Percentiles rank a stretch among this genome's conserved stretches.
phyloP scores from a whole-genome alignment of 768 basidiomycete genomes.

The Melanogaster broomeanus region DNA sequence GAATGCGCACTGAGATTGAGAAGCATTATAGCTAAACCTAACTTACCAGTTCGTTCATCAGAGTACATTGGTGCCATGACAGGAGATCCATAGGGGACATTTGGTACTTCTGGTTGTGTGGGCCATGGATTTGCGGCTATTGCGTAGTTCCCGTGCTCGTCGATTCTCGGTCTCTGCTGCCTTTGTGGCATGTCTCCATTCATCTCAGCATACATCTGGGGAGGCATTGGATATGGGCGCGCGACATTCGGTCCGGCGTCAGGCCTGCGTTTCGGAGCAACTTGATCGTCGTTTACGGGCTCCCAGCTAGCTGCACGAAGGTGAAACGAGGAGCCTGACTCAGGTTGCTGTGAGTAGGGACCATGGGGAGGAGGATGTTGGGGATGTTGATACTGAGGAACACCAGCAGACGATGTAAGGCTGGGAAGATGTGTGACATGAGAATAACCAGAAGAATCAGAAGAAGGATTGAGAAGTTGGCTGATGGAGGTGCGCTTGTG shows the following conservation, averaged over 20 bases:
- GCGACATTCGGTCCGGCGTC: conserved; percentile 32
- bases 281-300: conserved; percentile 36
- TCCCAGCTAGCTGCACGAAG: conserved; percentile 69
- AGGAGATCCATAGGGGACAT: conserved; percentile 44
- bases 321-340: conserved; percentile 42
- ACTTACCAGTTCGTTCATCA: conserved; percentile 58
- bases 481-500: conserved; percentile 53
- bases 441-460: conserved; percentile 37
- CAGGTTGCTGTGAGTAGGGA: conserved; percentile 30
- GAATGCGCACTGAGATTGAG: conserved; percentile 18
- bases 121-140: conserved; percentile 35
- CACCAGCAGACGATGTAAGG: conserved; percentile 21
- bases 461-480: conserved; percentile 51
- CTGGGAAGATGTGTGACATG: conserved; percentile 31
- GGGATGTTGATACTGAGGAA: conserved; percentile 31
- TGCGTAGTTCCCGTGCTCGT: conserved; percentile 30
- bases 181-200: conserved; percentile 31
- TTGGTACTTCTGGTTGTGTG: conserved; percentile 33
- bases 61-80: conserved; percentile 51
- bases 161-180: conserved; percentile 31
- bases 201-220: conserved; percentile 37
- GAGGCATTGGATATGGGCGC: conserved; percentile 37
- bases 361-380: conserved; percentile 25
- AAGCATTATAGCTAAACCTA: conserved; percentile 8
- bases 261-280: conserved; percentile 35